Percentiles rank a stretch among this genome's conserved stretches.
phyloP scores from a whole-genome alignment of 345 rosid species.

The Salix arbutifolia region DNA sequence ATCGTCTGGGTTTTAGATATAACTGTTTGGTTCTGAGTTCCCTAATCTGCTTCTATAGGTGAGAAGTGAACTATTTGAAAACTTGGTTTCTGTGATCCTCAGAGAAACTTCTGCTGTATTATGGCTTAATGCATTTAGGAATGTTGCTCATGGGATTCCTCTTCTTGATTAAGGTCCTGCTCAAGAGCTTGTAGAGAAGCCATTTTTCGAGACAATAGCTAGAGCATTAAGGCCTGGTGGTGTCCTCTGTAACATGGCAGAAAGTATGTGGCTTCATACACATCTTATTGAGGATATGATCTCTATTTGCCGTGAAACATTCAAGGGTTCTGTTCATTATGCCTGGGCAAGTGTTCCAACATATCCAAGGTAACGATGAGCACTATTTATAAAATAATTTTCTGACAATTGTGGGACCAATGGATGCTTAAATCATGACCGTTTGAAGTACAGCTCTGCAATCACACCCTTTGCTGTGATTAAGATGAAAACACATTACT shows the following conservation, averaged over 20 bases:
- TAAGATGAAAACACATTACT: too few relatives aligned
- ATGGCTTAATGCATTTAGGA: neutral
- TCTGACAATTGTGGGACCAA: neutral
- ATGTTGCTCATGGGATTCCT: neutral
- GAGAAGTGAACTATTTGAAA: neutral
- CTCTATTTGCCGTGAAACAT: constrained; percentile 61
- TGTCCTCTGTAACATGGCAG: constrained; percentile 93
- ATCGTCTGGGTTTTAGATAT: neutral
- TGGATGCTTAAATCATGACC: neutral
- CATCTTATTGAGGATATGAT: constrained; percentile 89
- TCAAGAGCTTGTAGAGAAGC: constrained; percentile 87
- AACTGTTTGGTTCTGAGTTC: neutral
- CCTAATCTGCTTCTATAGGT: neutral
- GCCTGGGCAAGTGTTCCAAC: constrained; percentile 98
- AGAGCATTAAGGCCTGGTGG: constrained; percentile 88
- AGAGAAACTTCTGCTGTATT: neutral
- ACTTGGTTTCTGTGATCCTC: neutral
- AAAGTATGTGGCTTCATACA: constrained; percentile 98
- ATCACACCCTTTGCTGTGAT: neutral
- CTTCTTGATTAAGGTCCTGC: constrained; percentile 69
- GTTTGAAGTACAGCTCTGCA: neutral
- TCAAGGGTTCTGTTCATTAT: constrained; percentile 79
- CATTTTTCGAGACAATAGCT: constrained; percentile 77
- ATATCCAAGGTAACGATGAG: constrained; percentile 67
- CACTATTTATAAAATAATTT: neutral